Conservation (phyloP, 176 grass and related monocot species). For the Ensete glaucum region DNA sequence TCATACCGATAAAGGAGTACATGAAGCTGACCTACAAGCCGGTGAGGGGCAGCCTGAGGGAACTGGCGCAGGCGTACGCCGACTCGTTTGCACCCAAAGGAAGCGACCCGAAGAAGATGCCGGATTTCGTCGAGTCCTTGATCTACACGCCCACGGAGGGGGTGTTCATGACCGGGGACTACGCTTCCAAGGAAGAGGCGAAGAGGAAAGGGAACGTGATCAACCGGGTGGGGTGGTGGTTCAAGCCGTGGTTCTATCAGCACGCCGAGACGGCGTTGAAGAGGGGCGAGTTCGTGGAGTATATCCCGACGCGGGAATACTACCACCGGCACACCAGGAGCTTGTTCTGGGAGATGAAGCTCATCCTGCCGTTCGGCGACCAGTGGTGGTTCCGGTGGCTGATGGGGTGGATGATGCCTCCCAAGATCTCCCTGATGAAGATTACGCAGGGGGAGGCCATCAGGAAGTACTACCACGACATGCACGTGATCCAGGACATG, state of each 20-base stretch:
- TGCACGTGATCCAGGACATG: slow-evolving; percentile 88
- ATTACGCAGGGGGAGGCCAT: slow-evolving; percentile 77
- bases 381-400: slow-evolving; percentile 89
- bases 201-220: slow-evolving; percentile 84
- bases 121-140: slow-evolving; percentile 84
- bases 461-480: slow-evolving; percentile 92
- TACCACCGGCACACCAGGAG: slow-evolving; percentile 80
- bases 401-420: slow-evolving; percentile 79
- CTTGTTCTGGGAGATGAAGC: slow-evolving; percentile 85
- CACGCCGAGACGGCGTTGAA: slow-evolving; percentile 54
- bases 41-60: slow-evolving; percentile 40
- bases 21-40: slow-evolving; percentile 78
- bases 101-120: slow-evolving; percentile 55
- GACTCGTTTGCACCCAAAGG: slow-evolving; percentile 64
- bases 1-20: slow-evolving; percentile 85
- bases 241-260: slow-evolving; percentile 92
- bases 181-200: slow-evolving; percentile 78
- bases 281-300: slow-evolving; percentile 81
- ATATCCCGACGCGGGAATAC: slow-evolving; percentile 74
- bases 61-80: slow-evolving; percentile 52
- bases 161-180: slow-evolving; percentile 82
- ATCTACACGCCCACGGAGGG: slow-evolving; percentile 51
- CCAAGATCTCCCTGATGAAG: slow-evolving; percentile 85
- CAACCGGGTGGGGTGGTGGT: slow-evolving; percentile 79
- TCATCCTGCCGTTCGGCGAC: slow-evolving; percentile 73